phyloP scores from a whole-genome alignment of 2,329 filamentous ascomycete species.

The Orbilia oligospora region DNA sequence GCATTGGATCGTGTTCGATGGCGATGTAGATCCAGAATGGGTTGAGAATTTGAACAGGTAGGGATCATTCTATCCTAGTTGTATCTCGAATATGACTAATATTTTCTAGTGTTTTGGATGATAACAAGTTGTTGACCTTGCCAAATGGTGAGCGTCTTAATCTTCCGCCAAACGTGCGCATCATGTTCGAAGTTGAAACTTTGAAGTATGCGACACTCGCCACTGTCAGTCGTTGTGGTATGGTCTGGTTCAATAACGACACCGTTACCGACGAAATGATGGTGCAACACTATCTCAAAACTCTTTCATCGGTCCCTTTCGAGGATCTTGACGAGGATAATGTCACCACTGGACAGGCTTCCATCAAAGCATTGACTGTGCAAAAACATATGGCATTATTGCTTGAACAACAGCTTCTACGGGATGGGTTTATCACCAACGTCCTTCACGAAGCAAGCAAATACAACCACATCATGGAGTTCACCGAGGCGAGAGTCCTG shows the following conservation, averaged over 20 bases:
- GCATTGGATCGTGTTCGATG: conserved; percentile 99
- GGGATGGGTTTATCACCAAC: conserved; percentile 84
- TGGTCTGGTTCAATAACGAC: conserved; percentile 99
- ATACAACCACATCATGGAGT: conserved; percentile 98
- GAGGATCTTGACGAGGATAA: conserved; percentile 94
- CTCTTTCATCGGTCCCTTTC: conserved; percentile 84
- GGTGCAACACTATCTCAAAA: conserved; percentile 89
- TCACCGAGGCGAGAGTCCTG: conserved; percentile 88
- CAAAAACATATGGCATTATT: conserved; percentile 86
- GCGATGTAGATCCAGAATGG: conserved; percentile 99
- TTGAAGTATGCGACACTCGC: conserved; percentile 97
- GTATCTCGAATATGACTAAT: conserved; percentile 39
- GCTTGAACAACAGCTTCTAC: conserved; percentile 80
- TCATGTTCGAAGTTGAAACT: conserved; percentile 99
- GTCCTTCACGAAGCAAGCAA: conserved; percentile 81
- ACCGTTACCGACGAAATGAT: conserved; percentile 94
- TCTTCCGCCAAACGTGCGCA: conserved; percentile 91
- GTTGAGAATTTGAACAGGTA: conserved; percentile 96
- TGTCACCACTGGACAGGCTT: conserved; percentile 80
- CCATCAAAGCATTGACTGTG: conserved; percentile 82
- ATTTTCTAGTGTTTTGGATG: conserved; percentile 82
- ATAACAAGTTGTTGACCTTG: conserved; percentile 97
- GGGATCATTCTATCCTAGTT: neutral
- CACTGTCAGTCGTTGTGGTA: conserved; percentile 99
- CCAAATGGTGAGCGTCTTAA: conserved; percentile 98